Evolutionary conservation across 495 filamentous ascomycete genomes (phyloP).

Genomic region (Gamarada debralockiae): DNA sequence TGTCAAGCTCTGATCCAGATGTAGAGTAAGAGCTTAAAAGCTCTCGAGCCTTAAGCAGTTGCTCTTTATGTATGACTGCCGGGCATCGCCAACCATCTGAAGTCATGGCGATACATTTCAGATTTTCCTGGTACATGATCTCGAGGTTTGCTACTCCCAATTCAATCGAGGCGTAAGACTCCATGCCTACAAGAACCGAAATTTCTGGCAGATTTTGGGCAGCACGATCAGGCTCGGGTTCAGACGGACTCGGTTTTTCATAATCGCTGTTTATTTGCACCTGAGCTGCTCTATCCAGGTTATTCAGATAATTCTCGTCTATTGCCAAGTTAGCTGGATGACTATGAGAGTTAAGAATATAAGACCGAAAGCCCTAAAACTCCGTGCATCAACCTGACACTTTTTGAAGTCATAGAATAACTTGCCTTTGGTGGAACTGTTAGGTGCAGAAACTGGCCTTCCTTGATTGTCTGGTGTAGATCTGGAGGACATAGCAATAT

Average conservation of each 20-base stretch:
- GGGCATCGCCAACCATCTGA: slow-evolving; percentile 12
- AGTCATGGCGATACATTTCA: slow-evolving; percentile 15
- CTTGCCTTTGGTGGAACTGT: not conserved
- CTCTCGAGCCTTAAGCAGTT: slow-evolving; percentile 7
- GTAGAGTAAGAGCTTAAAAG: not conserved
- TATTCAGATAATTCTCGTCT: slow-evolving; percentile 1
- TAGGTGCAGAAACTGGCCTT: slow-evolving; percentile 1
- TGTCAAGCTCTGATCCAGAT: not conserved
- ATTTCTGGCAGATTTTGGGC: not conserved
- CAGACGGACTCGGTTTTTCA: not conserved
- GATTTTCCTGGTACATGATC: slow-evolving; percentile 8
- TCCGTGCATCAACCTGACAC: too few species aligned
- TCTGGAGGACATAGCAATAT: not conserved
- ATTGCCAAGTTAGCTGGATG: not conserved
- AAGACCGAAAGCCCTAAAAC: too few species aligned
- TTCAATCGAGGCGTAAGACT: slow-evolving; percentile 11
- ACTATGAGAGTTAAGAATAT: not conserved
- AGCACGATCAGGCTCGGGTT: not conserved
- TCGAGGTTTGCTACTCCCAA: slow-evolving; percentile 11
- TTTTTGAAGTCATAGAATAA: too few species aligned
- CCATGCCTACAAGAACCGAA: slow-evolving; percentile 6
- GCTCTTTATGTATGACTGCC: slow-evolving; percentile 2
- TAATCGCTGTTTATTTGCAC: not conserved
- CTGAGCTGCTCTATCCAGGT: not conserved
- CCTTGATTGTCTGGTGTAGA: not conserved